Evolutionary conservation across 306 rosid genomes (phyloP).

Genomic region (Sicyos edulis): DNA sequence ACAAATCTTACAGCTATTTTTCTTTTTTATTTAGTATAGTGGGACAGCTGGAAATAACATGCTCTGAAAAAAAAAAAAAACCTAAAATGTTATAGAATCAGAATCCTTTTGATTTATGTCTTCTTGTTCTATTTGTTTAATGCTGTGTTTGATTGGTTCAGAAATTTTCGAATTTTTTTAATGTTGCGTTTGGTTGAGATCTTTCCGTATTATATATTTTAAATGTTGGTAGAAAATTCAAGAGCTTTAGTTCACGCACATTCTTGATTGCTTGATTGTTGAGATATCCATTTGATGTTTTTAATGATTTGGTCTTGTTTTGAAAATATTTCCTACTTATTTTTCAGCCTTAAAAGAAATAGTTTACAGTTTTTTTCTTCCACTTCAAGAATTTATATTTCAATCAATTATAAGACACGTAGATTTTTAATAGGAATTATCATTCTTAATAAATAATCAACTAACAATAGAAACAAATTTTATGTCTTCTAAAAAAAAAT

Average conservation of each 20-base stretch:
- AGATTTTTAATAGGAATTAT: no score
- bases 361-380: no score
- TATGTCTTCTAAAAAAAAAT: no score
- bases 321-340: neutral
- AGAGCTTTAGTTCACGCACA: neutral
- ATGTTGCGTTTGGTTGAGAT: neutral
- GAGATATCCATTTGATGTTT: neutral
- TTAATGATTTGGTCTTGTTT: neutral
- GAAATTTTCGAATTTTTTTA: neutral
- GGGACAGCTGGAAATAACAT: conserved; percentile 18
- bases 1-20: conserved; percentile 3
- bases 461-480: no score
- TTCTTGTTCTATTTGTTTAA: neutral
- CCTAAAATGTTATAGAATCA: neutral
- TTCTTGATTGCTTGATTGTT: neutral
- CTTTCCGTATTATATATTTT: neutral
- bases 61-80: neutral
- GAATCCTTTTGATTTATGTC: neutral
- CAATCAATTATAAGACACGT: no score
- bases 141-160: neutral
- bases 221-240: neutral
- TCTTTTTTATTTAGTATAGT: neutral
- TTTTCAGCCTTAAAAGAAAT: neutral
- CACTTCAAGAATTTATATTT: no score
- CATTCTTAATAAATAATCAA: no score